Conservation (phyloP, 2,329 filamentous ascomycete genomes). For the Bipolaris victoriae region DNA sequence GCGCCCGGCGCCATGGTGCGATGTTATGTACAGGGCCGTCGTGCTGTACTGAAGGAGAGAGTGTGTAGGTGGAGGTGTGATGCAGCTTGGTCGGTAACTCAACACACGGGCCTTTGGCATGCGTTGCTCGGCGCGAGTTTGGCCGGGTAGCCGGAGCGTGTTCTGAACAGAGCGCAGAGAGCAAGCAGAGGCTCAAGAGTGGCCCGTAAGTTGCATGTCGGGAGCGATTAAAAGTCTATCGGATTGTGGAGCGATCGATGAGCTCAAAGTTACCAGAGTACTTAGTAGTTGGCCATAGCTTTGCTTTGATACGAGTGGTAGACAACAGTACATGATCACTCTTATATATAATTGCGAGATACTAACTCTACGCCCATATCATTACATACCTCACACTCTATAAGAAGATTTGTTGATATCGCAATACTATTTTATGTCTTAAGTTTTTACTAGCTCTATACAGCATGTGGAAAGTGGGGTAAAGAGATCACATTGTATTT, state of each 20-base stretch:
- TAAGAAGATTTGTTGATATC: no score
- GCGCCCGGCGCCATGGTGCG: conserved; percentile 41
- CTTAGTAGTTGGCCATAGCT: conserved; percentile 29
- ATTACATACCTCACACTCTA: no score
- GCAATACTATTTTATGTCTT: no score
- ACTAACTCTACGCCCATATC: no score
- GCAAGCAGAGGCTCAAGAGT: not conserved
- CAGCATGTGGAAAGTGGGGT: no score
- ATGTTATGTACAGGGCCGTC: not conserved
- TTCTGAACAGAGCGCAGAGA: not conserved
- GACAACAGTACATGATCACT: not conserved
- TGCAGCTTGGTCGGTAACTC: not conserved
- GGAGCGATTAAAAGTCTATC: not conserved
- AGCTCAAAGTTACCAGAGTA: conserved; percentile 12
- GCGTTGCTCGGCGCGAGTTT: not conserved
- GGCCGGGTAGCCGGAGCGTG: not conserved
- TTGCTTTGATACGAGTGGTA: not conserved
- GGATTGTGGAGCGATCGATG: conserved; percentile 13
- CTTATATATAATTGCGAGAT: no score
- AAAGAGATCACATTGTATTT: no score
- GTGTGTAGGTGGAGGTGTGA: not conserved
- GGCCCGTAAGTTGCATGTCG: not conserved
- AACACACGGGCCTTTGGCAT: not conserved
- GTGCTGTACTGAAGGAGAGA: not conserved
- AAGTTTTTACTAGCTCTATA: no score